Base-by-base conservation (phyloP, 1,284 basidiomycete genomes). In the Austropuccinia psidii region DNA sequence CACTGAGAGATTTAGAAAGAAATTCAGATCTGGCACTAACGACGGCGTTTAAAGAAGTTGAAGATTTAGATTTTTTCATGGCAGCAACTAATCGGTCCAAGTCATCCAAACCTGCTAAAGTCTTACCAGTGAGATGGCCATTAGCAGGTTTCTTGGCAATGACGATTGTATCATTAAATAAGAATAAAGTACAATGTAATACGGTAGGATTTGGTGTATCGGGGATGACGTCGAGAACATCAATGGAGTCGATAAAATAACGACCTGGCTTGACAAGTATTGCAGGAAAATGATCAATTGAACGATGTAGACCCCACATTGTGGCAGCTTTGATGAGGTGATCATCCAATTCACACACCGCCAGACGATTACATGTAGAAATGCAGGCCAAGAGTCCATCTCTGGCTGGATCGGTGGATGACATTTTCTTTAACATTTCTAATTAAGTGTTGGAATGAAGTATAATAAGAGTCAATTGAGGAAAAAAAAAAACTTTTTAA, bases 121-220 rank as follows among this genome's bases (percentile, higher is more conserved):
- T 82, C 57, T 87, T 85, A 0, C 90, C 93, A 78, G 89, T 88
- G 21, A 67, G 35, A 74, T 90, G 86, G 3, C 86, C 85, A 52
- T 86, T 86, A 8, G 86, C 84, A 1, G 90, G 89, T 35, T 96
- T 86, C 82, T 98, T 98, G 66, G 89, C 89, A 75, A 99, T 87
- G 79, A 97, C 86, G 35, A 99, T 83, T 78, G 92, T 91, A 82
- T 98, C 96, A 77, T 95, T 90, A 79, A 99, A 98, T 49, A 99
- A 84, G 80, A 98, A 91, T 41, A 99, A 83, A 0, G 90, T 91
- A 80, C 91, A 94, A 77, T 91, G 90, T 11, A 98, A 84, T 5
- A 80, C 80, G 78, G 62, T 80, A 80, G 3, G 81, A 76, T n/a
- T 74, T 21, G 41, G 77, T 69, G 15, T 76, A 75, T 21, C 75